Evolutionary conservation across 345 rosid species (phyloP).

Genomic region (Gossypium longicalyx): DNA sequence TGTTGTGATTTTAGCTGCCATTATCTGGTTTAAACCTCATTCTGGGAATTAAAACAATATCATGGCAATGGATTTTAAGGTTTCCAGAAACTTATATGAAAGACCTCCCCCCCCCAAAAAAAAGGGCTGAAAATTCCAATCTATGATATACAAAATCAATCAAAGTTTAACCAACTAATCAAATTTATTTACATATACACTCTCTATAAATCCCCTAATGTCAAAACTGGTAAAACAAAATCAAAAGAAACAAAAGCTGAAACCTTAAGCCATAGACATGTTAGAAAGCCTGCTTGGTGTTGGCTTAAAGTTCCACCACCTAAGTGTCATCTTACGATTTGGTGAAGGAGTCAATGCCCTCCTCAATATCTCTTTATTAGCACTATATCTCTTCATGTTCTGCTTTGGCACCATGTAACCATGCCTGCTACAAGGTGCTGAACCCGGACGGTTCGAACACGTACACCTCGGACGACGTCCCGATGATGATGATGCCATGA

Average conservation of each 20-base stretch:
- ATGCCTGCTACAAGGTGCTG: constrained; percentile 19
- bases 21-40: background rate
- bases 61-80: too few species aligned
- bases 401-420: constrained; percentile 37
- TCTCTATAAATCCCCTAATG: background rate
- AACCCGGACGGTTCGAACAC: constrained; percentile 20
- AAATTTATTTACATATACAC: background rate
- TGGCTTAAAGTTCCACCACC: constrained; percentile 48
- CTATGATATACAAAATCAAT: background rate
- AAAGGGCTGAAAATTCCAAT: background rate
- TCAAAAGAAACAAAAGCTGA: background rate
- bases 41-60: background rate
- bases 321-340: constrained; percentile 34
- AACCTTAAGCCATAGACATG: constrained; percentile 37
- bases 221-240: background rate
- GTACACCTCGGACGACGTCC: constrained; percentile 17
- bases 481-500: background rate
- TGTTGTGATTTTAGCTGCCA: background rate
- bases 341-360: constrained; percentile 53
- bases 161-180: background rate
- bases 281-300: constrained; percentile 47
- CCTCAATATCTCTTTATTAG: constrained; percentile 34
- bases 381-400: constrained; percentile 24
- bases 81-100: background rate
- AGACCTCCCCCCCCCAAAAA: background rate